Evolutionary conservation across 2,329 filamentous ascomycete genomes (phyloP).

Genomic region (Hymenoscyphus occultus): DNA sequence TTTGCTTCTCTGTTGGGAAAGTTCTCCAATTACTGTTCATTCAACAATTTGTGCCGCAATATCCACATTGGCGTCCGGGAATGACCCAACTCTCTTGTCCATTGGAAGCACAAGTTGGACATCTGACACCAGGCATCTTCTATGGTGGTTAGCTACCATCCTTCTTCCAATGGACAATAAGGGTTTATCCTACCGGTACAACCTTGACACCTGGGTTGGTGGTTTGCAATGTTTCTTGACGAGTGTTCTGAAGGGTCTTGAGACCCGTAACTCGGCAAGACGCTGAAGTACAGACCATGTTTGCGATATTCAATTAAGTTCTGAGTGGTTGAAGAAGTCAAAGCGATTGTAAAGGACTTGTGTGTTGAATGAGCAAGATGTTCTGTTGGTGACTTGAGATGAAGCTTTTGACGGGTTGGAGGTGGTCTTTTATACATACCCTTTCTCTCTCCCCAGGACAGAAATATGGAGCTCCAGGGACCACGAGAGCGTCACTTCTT

Average conservation of each 20-base stretch:
- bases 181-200: slow-evolving; percentile 21
- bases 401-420: background rate
- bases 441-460: slow-evolving; percentile 7
- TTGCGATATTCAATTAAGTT: slow-evolving; percentile 2
- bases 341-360: background rate
- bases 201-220: slow-evolving; percentile 18
- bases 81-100: slow-evolving; percentile 56
- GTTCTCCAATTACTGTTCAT: slow-evolving; percentile 12
- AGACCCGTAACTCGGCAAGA: slow-evolving; percentile 6
- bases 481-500: background rate
- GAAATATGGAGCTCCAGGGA: slow-evolving; percentile 8
- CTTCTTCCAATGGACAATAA: background rate
- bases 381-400: slow-evolving; percentile 1
- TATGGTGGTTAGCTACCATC: background rate
- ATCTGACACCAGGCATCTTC: slow-evolving; percentile 50
- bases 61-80: slow-evolving; percentile 49
- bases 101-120: slow-evolving; percentile 48
- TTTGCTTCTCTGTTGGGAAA: background rate
- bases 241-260: slow-evolving; percentile 5
- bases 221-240: slow-evolving; percentile 11
- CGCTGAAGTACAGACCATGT: slow-evolving; percentile 20
- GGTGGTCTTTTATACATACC: slow-evolving; percentile 18
- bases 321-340: background rate
- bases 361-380: background rate
- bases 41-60: slow-evolving; percentile 45